phyloP scores from a whole-genome alignment of 768 basidiomycete genomes.

The Amanita inopinata region DNA sequence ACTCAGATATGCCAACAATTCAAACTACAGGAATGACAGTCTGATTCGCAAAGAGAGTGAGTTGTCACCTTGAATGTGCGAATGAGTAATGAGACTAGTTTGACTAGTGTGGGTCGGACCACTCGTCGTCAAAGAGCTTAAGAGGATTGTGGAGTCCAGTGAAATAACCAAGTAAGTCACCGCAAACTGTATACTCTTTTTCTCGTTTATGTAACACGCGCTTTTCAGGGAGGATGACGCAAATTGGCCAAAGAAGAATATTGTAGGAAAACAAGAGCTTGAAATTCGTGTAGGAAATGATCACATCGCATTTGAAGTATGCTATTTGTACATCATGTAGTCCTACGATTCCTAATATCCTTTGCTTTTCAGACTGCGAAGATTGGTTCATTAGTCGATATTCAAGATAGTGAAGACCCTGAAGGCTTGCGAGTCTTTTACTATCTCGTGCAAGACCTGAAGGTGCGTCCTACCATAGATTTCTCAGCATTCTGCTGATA shows the following conservation, averaged over 20 bases:
- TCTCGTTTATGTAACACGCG: neutral
- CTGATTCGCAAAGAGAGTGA: constrained; percentile 97
- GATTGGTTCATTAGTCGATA: constrained; percentile 94
- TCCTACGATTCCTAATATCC: neutral
- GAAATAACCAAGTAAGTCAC: constrained; percentile 94
- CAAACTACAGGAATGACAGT: constrained; percentile 96
- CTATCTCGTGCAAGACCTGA: constrained; percentile 96
- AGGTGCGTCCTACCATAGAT: constrained; percentile 38
- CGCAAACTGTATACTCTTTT: constrained; percentile 5
- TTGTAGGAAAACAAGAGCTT: constrained; percentile 96
- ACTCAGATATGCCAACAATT: constrained; percentile 97
- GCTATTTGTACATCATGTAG: constrained; percentile 14
- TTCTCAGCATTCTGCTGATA: constrained; percentile 5
- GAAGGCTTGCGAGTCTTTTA: constrained; percentile 98
- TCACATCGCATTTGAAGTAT: constrained; percentile 93
- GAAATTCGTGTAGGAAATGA: constrained; percentile 92
- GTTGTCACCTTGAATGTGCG: constrained; percentile 20
- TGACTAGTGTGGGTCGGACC: constrained; percentile 97
- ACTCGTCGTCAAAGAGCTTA: constrained; percentile 87
- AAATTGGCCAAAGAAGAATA: constrained; percentile 99
- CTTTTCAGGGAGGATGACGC: constrained; percentile 85
- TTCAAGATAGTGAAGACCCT: constrained; percentile 94
- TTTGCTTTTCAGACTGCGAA: constrained; percentile 72
- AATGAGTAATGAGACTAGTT: too few relatives aligned
- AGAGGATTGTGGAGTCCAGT: constrained; percentile 84